Base-by-base conservation (phyloP, 306 rosid genomes). In the Adenanthera pavonina region DNA sequence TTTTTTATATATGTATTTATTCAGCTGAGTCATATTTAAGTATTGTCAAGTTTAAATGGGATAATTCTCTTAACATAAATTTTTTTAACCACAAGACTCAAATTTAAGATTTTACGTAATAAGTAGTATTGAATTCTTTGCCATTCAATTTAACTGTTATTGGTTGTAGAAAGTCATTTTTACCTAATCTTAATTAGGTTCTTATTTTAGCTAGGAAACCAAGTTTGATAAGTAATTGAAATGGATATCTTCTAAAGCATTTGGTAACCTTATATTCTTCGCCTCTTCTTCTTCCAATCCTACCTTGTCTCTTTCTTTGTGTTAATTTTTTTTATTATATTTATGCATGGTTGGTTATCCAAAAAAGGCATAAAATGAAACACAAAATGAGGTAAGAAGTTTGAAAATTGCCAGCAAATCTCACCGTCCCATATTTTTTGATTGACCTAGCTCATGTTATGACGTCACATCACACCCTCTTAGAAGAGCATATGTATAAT, bases 381-480 rank as follows among this genome's bases (percentile, higher is more conserved):
- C 65, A 40, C 81, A 78, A 83, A 71, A 72, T 86, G 94, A 92
- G 87, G 87, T 83, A 89, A 92, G 83, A 81, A 75, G 87, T 89
- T 84, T 87, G 88, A 80, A 77, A 80, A 40, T 36, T 74, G 61
- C 20, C 64, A 70, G 75, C 88, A 80, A 19, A 61, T 75, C 83
- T 88, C 67, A 80, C 62, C 81, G 68, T 85, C 83, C 76, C 81
- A 54, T 72, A 38, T 78, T 67, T 69, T 20, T 48, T 61, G 25
- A 59, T 89, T 85, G 89, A 94, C 90, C 68, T 59, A 64, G 49
- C 41, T 6, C 3, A 8, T 25, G n/a, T 10, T 17, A 36, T 87
- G 89, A 90, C 87, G 87, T 92, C 92, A 88, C 78, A n/a, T 92
- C 92, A 88, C 78, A n/a, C 75, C 43, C 78, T 59, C 62, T 80